phyloP scores from a whole-genome alignment of 106 monocot species.

The Dioscorea alata region DNA sequence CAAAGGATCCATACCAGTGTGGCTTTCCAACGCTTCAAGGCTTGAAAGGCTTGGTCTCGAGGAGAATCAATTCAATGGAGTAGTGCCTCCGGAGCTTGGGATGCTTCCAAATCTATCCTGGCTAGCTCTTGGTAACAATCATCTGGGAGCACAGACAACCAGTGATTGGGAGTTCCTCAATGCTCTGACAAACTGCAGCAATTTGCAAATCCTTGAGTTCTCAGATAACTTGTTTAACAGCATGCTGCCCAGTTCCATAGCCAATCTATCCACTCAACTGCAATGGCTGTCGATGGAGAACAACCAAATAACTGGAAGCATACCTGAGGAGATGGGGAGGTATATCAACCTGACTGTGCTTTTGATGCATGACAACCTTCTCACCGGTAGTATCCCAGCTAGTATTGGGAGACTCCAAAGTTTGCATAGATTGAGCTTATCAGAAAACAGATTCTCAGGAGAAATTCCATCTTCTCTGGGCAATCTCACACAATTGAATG shows the following conservation, averaged over 20 bases:
- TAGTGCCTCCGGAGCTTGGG: conserved; percentile 18
- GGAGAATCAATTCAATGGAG: conserved; percentile 16
- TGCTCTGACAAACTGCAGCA: conserved; percentile 4
- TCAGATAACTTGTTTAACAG: conserved; percentile 3
- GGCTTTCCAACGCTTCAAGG: conserved; percentile 17
- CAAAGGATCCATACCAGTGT: conserved; percentile 12
- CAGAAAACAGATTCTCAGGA: conserved; percentile 2
- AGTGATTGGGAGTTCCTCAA: conserved; percentile 27
- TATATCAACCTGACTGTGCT: conserved; percentile 3
- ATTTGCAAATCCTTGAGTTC: conserved; percentile 2
- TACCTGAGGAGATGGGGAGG: conserved; percentile 9
- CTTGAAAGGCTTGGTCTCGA: conserved; percentile 6
- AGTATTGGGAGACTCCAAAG: conserved; percentile 3
- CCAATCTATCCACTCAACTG: conserved; percentile 5
- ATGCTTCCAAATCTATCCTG: conserved; percentile 1
- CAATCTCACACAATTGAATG: conserved; percentile 4
- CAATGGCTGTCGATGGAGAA: conserved; percentile 7
- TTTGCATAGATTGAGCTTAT: neutral
- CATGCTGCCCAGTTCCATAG: conserved; percentile 2
- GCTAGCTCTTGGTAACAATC: conserved; percentile 10
- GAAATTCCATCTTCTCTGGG: conserved; percentile 5
- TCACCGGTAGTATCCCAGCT: conserved; percentile 2
- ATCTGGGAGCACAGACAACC: conserved; percentile 8
- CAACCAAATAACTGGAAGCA: conserved; percentile 7
- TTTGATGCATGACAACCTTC: conserved; percentile 4